phyloP scores from a whole-genome alignment of 441 rosid species.

The Raphanus hybrid region DNA sequence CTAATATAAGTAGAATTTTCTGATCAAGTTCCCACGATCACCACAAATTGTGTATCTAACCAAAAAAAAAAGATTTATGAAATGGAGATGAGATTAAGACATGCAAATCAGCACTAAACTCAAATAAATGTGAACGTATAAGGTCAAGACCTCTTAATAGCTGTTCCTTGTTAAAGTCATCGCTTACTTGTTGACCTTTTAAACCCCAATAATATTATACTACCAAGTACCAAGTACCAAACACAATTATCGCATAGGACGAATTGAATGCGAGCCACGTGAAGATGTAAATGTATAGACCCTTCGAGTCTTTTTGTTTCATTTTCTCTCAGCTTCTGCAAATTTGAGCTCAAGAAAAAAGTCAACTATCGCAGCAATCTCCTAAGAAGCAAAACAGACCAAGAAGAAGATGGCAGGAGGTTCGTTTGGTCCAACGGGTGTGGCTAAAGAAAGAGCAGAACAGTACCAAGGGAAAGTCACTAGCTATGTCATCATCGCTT shows the following conservation, averaged over 20 bases:
- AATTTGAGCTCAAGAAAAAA: not conserved
- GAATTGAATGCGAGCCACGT: conserved; percentile 17
- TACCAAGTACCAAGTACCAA: conserved; percentile 5
- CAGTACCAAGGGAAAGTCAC: conserved; percentile 82
- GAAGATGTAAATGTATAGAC: conserved; percentile 23
- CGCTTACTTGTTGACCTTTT: not conserved
- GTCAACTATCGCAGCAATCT: not conserved
- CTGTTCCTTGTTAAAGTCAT: not conserved
- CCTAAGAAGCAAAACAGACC: not conserved
- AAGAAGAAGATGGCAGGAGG: conserved; percentile 77
- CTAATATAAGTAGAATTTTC: not conserved
- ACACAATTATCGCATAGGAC: conserved; percentile 3
- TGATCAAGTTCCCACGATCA: not conserved
- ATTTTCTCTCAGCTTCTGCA: conserved; percentile 17
- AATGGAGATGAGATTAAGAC: conserved; percentile 7
- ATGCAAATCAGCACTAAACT: conserved; percentile 20
- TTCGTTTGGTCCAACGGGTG: conserved; percentile 70
- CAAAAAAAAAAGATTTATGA: not conserved
- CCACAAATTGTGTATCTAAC: not conserved
- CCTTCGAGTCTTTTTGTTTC: not conserved
- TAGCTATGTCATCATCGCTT: conserved; percentile 62
- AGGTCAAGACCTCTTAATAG: conserved; percentile 1
- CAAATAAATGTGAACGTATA: not conserved
- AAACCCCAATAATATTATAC: not conserved
- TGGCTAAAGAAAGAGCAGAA: conserved; percentile 82